Conservation (phyloP, 441 rosid species). For the Populus tomentosa region DNA sequence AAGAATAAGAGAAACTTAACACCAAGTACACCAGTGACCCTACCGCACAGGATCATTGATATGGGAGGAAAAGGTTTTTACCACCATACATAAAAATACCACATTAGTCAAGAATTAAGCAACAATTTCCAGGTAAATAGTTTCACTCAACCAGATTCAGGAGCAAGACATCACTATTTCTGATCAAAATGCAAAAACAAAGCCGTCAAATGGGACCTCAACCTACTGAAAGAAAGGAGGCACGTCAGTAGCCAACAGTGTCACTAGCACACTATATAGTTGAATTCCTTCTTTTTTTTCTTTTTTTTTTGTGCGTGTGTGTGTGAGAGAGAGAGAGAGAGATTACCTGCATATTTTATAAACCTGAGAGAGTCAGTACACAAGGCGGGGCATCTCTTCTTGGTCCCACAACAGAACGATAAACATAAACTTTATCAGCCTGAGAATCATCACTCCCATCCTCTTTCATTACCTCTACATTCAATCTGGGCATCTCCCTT, state of each 20-base stretch:
- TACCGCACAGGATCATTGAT: not conserved
- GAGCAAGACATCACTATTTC: not conserved
- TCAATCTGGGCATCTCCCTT: conserved; percentile 56
- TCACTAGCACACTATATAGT: not conserved
- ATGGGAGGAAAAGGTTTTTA: not conserved
- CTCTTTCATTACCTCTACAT: conserved; percentile 68
- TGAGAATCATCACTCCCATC: conserved; percentile 48
- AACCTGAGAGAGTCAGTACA: conserved; percentile 43
- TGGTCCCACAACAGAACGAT: conserved; percentile 63
- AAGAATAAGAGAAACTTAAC: not conserved
- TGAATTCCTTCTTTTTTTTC: not conserved
- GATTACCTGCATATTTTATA: conserved; percentile 22
- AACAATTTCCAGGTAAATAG: not conserved
- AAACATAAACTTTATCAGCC: conserved; percentile 55
- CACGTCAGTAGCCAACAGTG: not conserved
- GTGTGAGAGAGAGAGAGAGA: not conserved
- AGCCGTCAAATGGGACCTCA: not conserved
- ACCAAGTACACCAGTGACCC: not conserved
- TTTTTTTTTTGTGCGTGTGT: not conserved
- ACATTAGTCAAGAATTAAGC: not conserved
- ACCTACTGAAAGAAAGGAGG: not conserved
- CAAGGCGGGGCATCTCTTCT: conserved; percentile 64
- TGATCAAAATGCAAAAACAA: not conserved
- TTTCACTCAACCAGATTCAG: not conserved
- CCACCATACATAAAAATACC: not conserved